These are phyloP conservation scores for Pterocarpus santalinus DNA, from an alignment of 306 rosid species.

Conservation along the genomic window DNA sequence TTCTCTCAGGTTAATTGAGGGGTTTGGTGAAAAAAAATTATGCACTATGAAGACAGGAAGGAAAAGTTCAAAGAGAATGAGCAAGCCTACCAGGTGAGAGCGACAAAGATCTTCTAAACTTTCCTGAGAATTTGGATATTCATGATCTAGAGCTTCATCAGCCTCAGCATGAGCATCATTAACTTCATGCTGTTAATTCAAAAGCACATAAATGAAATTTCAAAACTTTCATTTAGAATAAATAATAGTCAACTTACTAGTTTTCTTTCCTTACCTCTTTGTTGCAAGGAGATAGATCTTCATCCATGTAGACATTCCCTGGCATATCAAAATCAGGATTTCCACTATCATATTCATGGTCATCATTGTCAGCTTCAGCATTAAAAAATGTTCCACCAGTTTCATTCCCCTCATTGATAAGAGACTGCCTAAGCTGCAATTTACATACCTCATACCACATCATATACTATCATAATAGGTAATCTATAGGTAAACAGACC, in stretches of 20 bases:
- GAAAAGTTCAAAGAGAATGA: not conserved
- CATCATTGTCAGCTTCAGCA: constrained; percentile 62
- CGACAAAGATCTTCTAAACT: constrained; percentile 93
- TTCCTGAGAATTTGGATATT: constrained; percentile 65
- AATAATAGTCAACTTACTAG: constrained; percentile 33
- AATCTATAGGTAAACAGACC: constrained; percentile 11
- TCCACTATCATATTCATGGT: constrained; percentile 55
- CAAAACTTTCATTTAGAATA: constrained; percentile 12
- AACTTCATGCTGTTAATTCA: constrained; percentile 62
- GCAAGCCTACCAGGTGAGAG: constrained; percentile 86
- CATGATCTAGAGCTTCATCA: constrained; percentile 60
- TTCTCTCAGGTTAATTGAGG: not conserved
- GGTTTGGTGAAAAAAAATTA: not conserved
- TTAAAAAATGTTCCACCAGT: constrained; percentile 53
- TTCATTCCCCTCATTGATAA: constrained; percentile 61
- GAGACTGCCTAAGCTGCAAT: constrained; percentile 82
- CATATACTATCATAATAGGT: constrained; percentile 23
- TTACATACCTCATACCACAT: constrained; percentile 40
- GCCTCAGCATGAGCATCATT: constrained; percentile 53
- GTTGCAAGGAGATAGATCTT: constrained; percentile 54
- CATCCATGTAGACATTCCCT: constrained; percentile 62
- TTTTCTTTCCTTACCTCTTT: constrained; percentile 65
- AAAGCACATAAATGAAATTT: constrained; percentile 40
- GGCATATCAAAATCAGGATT: constrained; percentile 65
- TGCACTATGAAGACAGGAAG: not conserved